Conservation (phyloP, 192 early-diverging fungal genomes). For the Gonapodya prolifera region DNA sequence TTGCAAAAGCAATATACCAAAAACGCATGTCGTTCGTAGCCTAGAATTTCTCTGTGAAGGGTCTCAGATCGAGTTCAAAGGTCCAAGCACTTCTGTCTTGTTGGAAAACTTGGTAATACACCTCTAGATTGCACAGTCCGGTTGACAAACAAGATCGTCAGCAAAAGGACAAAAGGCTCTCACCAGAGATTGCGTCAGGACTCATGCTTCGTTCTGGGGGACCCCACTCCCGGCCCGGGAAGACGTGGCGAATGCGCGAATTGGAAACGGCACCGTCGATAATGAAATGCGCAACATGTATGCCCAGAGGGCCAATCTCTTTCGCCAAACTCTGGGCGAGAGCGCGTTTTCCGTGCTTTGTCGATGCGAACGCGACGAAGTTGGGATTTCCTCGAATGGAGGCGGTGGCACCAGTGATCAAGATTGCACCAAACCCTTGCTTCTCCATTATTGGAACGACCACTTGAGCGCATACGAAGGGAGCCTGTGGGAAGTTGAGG, state of each 20-base stretch:
- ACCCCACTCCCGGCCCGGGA: neutral
- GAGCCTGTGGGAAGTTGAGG: neutral
- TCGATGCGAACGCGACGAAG: neutral
- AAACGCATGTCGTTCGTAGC: neutral
- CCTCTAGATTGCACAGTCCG: neutral
- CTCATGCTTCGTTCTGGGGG: neutral
- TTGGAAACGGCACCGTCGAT: neutral
- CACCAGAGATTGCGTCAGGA: neutral
- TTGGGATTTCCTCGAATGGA: neutral
- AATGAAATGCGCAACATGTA: constrained; percentile 4
- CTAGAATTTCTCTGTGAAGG: constrained; percentile 1
- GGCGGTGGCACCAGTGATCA: constrained; percentile 1
- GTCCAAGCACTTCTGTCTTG: neutral
- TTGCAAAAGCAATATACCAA: no score
- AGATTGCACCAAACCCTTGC: constrained; percentile 1
- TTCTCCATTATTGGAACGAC: neutral
- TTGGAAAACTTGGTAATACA: neutral
- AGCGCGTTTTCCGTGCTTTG: neutral
- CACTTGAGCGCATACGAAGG: neutral
- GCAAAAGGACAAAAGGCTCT: neutral
- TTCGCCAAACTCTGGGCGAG: neutral
- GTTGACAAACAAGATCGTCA: neutral
- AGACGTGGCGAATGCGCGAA: neutral
- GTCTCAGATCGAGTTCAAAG: neutral
- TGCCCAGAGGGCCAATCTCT: neutral